phyloP scores from a whole-genome alignment of 2,329 filamentous ascomycete species.

The Monosporascus ibericus region DNA sequence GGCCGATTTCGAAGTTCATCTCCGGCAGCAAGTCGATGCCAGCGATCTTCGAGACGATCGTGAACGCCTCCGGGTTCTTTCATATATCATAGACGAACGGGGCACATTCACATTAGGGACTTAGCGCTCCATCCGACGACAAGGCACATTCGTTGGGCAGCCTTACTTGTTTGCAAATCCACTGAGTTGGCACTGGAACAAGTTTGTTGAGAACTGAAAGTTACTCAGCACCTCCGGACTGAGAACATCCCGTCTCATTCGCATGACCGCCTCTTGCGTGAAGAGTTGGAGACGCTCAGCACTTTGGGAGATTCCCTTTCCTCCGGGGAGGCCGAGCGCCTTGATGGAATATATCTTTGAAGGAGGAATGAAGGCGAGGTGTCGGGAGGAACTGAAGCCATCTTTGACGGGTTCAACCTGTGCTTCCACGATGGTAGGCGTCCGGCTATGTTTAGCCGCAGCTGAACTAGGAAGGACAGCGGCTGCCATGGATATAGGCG shows the following conservation, averaged over 20 bases:
- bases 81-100: conserved; percentile 54
- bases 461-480: conserved; percentile 9
- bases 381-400: conserved; percentile 47
- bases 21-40: conserved; percentile 48
- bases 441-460: conserved; percentile 12
- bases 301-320: conserved; percentile 52
- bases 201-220: conserved; percentile 52
- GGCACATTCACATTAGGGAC: conserved; percentile 39
- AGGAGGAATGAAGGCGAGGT: conserved; percentile 47
- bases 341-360: conserved; percentile 52
- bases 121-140: neutral
- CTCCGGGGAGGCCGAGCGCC: conserved; percentile 50
- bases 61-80: conserved; percentile 36
- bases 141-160: neutral
- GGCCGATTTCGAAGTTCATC: conserved; percentile 51
- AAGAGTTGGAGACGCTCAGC: conserved; percentile 62
- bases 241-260: conserved; percentile 58
- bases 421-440: conserved; percentile 18
- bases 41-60: conserved; percentile 44
- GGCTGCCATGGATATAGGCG: conserved; percentile 15
- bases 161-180: conserved; percentile 40
- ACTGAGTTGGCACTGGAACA: conserved; percentile 42
- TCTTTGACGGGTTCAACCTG: conserved; percentile 10
- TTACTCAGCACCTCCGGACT: conserved; percentile 49
- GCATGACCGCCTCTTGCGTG: conserved; percentile 51